Percentiles rank a stretch among this genome's conserved stretches.
Evolutionary conservation across 83 land plant species (phyloP).

Genomic region (Diphasiastrum complanatum): DNA sequence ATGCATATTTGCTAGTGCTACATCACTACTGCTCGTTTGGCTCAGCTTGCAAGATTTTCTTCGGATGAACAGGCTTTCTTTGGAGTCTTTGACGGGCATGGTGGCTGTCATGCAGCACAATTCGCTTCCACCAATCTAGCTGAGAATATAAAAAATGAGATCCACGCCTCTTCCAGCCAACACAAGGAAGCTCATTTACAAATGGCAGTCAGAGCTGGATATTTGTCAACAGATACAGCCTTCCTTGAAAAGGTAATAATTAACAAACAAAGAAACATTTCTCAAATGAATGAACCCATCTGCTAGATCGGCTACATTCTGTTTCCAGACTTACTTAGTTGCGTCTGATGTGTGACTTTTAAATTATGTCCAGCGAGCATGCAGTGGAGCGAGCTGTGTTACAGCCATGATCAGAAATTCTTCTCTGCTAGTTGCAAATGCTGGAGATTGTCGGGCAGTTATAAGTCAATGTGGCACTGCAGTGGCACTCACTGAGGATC

Average conservation of each 20-base stretch:
- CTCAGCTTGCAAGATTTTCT: conserved; percentile 2
- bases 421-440: conserved; percentile 48
- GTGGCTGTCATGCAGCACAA: conserved; percentile 58
- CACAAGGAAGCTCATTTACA: conserved; percentile 9
- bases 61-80: conserved; percentile 51
- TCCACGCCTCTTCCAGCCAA: conserved; percentile 6
- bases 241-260: conserved; percentile 27
- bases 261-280: no score
- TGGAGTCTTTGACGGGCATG: conserved; percentile 87
- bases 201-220: conserved; percentile 45
- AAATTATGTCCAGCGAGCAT: conserved; percentile 19
- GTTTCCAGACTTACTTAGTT: background rate
- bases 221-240: conserved; percentile 46
- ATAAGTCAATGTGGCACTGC: conserved; percentile 43
- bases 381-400: conserved; percentile 48
- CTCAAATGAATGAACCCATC: no score
- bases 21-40: no score
- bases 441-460: conserved; percentile 64
- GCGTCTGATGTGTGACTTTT: background rate
- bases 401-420: conserved; percentile 41
- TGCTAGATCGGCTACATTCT: background rate
- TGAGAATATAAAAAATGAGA: conserved; percentile 28
- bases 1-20: no score
- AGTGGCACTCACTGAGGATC: conserved; percentile 42
- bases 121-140: conserved; percentile 46